Base-by-base conservation (phyloP, 2,329 filamentous ascomycete species). In the Cladorrhinum sp. region DNA sequence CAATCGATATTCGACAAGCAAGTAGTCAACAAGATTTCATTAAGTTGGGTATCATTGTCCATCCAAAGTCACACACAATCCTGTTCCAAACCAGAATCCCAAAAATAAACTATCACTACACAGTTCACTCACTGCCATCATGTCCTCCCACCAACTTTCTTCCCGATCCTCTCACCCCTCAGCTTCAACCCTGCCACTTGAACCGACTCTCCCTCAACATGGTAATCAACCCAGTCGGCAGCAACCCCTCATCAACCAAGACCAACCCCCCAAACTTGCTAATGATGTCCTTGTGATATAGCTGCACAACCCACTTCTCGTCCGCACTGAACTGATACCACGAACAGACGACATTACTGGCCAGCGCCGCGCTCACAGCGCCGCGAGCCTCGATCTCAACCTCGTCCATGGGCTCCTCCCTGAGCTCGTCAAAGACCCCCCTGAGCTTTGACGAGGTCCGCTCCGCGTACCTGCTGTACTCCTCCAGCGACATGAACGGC, bases 191-290 rank as follows among this genome's bases (percentile, higher is more conserved):
- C 59, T 78, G 71, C 79, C 79, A 81, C 27, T 70, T 73, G 0
- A 80, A 73, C 52, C 75, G 70, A 69, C 74, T 78, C 50, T 79
- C 72, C 60, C 75, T 73, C 38, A 81, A 75, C 55, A 79, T 70
- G 10, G 68, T 71, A 4, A 81, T 76, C 77, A 81, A 76, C 0
- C 78, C 79, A 69, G 78, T 78, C 1, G 79, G 79, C 68, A 81
- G 62, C 51, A 78, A 55, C 1, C 76, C 78, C 1, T 73, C 69
- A 25, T 80, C 77, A 1, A 81, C 78, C 53, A 81, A 74, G 29
- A 73, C 72, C 63, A 81, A 55, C 0, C 78, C 77, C 0, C 79
- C 79, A 64, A 80, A 81, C 12, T 74, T 69, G 7, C 72, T 70
- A 4, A 79, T 68, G 55, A 79, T 74, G 64, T 80, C 78, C 3